Evolutionary conservation across 139 green algal genomes (phyloP).

Genomic region (Closterium sp.): DNA sequence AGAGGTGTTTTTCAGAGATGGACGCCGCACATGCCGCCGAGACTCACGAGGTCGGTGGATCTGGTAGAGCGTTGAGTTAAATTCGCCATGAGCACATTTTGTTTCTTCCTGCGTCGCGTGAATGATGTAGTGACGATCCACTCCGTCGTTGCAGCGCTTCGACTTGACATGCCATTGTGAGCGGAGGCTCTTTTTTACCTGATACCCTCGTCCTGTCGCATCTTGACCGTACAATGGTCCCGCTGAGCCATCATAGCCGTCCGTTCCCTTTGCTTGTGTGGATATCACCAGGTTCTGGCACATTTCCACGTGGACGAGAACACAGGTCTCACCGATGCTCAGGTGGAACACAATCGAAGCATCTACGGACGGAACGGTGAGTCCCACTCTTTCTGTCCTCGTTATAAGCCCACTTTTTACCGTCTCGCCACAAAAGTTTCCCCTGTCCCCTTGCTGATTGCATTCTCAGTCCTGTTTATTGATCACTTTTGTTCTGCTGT

Average conservation of each 20-base stretch:
- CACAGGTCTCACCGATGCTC: conserved; percentile 2
- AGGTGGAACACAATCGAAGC: background rate
- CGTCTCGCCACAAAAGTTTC: background rate
- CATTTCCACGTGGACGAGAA: conserved; percentile 15
- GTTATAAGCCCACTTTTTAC: background rate
- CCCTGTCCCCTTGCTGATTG: background rate
- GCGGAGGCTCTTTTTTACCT: background rate
- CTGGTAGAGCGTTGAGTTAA: background rate
- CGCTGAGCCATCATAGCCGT: background rate
- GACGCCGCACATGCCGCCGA: background rate
- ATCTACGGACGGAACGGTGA: background rate
- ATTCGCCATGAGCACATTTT: background rate
- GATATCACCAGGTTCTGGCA: conserved; percentile 5
- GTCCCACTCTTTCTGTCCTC: background rate
- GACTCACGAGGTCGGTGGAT: background rate
- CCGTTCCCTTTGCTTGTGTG: background rate
- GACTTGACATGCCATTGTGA: background rate
- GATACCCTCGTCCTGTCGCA: background rate
- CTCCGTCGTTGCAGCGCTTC: background rate
- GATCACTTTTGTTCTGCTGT: background rate
- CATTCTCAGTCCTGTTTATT: background rate
- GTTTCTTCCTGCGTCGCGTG: background rate
- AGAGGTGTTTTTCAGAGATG: background rate
- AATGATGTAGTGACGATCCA: background rate
- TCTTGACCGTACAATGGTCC: background rate